These are phyloP conservation scores for Leccinum fuscescens DNA, from an alignment of 1,284 basidiomycete genomes.

Conservation along the genomic window DNA sequence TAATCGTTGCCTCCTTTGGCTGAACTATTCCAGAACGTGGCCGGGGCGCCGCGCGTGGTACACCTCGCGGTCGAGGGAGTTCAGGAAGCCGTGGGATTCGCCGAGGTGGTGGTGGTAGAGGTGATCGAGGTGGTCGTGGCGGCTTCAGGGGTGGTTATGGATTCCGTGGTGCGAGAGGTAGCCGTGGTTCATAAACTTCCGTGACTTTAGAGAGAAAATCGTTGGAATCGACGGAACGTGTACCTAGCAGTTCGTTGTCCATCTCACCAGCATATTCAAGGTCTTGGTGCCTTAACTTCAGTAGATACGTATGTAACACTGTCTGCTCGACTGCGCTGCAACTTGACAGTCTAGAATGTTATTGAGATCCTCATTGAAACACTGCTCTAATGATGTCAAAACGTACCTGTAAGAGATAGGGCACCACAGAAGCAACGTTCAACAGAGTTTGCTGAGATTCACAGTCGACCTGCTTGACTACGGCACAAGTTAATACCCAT, in stretches of 20 bases:
- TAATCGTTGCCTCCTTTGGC: not conserved
- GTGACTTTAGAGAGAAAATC: not conserved
- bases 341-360: slow-evolving; percentile 39
- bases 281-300: slow-evolving; percentile 48
- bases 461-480: slow-evolving; percentile 17
- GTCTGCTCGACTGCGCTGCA: slow-evolving; percentile 45
- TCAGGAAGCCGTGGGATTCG: slow-evolving; percentile 49
- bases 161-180: slow-evolving; percentile 43
- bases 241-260: not conserved
- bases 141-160: slow-evolving; percentile 43
- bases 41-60: slow-evolving; percentile 42
- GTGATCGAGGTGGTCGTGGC: slow-evolving; percentile 45
- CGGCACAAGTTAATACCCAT: slow-evolving; percentile 7
- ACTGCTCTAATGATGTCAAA: not conserved
- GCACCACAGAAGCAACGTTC: slow-evolving; percentile 35
- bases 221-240: not conserved
- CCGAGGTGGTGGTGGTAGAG: slow-evolving; percentile 41
- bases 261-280: slow-evolving; percentile 27
- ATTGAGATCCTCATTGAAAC: not conserved
- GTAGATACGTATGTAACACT: slow-evolving; percentile 40
- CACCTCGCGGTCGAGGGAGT: slow-evolving; percentile 41
- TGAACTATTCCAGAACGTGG: slow-evolving; percentile 50
- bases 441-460: slow-evolving; percentile 16
- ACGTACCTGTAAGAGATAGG: slow-evolving; percentile 54
- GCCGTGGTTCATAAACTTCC: slow-evolving; percentile 44